Evolutionary conservation across 345 rosid species (phyloP).

Genomic region (Rhizophora apiculata): DNA sequence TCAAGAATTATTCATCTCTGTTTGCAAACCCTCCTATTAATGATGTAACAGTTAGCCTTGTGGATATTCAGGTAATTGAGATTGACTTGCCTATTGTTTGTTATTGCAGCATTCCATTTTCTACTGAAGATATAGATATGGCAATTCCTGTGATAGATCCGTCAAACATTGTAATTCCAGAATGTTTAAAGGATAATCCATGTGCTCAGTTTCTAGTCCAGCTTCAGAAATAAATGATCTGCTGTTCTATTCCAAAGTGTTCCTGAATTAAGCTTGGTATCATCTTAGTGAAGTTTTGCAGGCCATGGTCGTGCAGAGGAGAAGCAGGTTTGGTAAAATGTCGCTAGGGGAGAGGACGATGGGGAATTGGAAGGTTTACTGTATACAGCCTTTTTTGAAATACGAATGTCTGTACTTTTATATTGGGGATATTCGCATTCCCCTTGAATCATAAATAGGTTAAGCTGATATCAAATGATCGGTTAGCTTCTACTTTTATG

Average conservation of each 20-base stretch:
- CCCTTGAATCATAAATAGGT: conserved; percentile 8
- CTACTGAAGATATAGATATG: conserved; percentile 89
- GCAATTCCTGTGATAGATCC: conserved; percentile 85
- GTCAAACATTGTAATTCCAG: conserved; percentile 55
- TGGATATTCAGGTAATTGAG: background rate
- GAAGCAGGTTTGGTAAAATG: background rate
- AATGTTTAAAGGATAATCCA: conserved; percentile 51
- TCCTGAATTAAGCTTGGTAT: background rate
- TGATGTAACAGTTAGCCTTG: background rate
- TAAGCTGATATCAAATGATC: background rate
- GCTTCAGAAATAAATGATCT: conserved; percentile 12
- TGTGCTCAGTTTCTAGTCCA: conserved; percentile 63
- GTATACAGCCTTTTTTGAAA: background rate
- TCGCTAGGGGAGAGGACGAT: background rate
- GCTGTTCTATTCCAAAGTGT: background rate
- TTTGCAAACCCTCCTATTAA: no score
- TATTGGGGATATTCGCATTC: conserved; percentile 5
- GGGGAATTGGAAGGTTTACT: background rate
- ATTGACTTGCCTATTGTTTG: background rate
- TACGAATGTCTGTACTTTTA: background rate
- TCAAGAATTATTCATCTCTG: no score
- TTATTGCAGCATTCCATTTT: conserved; percentile 84
- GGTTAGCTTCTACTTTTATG: conserved; percentile 21
- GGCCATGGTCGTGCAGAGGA: background rate
- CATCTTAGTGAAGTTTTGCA: background rate